A percentile compares a stretch with the other conserved stretches of the same genome.
Conservation (phyloP, 2,329 filamentous ascomycete species). For the Fusarium sp. region DNA sequence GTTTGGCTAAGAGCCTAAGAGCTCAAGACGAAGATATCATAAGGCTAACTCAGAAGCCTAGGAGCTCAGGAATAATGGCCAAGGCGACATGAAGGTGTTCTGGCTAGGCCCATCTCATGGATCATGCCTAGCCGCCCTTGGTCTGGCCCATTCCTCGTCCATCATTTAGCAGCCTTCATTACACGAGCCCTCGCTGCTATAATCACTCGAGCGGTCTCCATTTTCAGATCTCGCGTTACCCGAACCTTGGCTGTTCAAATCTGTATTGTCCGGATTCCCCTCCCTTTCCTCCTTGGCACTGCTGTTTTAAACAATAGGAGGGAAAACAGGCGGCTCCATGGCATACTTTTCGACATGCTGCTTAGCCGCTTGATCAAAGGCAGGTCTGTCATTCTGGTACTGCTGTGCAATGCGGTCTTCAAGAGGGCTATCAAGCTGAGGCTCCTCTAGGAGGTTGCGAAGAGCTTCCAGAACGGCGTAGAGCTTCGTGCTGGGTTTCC, state of each 20-base stretch:
- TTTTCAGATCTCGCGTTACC: neutral
- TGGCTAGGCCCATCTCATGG: neutral
- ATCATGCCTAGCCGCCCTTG: neutral
- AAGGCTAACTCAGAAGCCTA: too few relatives aligned
- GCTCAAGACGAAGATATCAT: neutral
- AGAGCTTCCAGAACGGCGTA: slow-evolving; percentile 81
- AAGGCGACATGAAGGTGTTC: neutral
- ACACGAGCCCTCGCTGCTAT: neutral
- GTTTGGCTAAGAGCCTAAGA: neutral
- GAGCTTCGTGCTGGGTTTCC: slow-evolving; percentile 89
- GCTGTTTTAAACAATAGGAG: slow-evolving; percentile 37
- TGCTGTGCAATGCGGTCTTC: slow-evolving; percentile 89
- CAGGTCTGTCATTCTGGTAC: slow-evolving; percentile 74
- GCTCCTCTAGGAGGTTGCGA: slow-evolving; percentile 79
- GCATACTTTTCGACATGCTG: slow-evolving; percentile 83
- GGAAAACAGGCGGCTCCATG: slow-evolving; percentile 56
- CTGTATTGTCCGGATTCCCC: neutral
- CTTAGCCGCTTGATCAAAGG: slow-evolving; percentile 80
- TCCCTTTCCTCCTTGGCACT: neutral
- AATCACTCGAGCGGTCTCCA: neutral
- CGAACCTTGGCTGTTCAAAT: neutral
- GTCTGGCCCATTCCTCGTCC: neutral
- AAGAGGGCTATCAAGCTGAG: slow-evolving; percentile 89
- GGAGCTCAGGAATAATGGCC: too few relatives aligned
- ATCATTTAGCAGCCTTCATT: too few relatives aligned